A percentile compares a stretch with the other conserved stretches of the same genome.
phyloP scores from a whole-genome alignment of 2,329 filamentous ascomycete genomes.

The Cryphonectria parasitica region DNA sequence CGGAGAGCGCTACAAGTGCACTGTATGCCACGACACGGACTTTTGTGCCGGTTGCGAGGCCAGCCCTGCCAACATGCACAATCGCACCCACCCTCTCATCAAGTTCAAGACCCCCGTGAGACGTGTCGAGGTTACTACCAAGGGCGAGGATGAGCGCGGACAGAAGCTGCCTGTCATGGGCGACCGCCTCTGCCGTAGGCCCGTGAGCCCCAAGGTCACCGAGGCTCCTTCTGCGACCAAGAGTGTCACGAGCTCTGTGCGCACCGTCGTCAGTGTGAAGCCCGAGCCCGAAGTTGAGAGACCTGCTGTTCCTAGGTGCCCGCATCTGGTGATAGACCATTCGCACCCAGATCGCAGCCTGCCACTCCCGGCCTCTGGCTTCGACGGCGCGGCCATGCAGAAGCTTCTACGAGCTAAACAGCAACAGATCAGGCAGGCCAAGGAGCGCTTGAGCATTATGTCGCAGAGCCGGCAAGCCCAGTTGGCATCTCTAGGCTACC shows the following conservation, averaged over 20 bases:
- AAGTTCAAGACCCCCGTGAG: conserved; percentile 95
- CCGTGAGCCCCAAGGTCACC: conserved; percentile 52
- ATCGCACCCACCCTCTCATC: conserved; percentile 94
- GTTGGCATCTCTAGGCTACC: conserved; percentile 32
- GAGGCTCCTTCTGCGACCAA: conserved; percentile 56
- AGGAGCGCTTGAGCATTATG: background rate
- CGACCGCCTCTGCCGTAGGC: conserved; percentile 52
- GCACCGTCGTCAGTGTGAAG: conserved; percentile 74
- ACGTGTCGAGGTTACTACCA: conserved; percentile 83
- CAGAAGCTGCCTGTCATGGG: conserved; percentile 71
- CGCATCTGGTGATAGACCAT: background rate
- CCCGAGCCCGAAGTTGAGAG: conserved; percentile 46
- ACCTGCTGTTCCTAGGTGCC: background rate
- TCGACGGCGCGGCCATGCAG: background rate
- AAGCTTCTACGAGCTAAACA: background rate
- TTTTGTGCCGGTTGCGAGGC: conserved; percentile 96
- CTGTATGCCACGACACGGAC: conserved; percentile 91
- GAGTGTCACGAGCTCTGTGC: conserved; percentile 57
- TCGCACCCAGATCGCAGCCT: background rate
- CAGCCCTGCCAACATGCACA: conserved; percentile 80
- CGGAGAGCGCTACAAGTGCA: conserved; percentile 94
- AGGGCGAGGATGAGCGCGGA: conserved; percentile 74
- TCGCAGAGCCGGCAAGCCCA: background rate
- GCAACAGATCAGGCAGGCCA: background rate
- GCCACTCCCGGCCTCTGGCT: conserved; percentile 12